Percentiles rank a stretch among this genome's conserved stretches.
phyloP scores from a whole-genome alignment of 2,329 filamentous ascomycete species.

The Lecanoromycetidae sp. region DNA sequence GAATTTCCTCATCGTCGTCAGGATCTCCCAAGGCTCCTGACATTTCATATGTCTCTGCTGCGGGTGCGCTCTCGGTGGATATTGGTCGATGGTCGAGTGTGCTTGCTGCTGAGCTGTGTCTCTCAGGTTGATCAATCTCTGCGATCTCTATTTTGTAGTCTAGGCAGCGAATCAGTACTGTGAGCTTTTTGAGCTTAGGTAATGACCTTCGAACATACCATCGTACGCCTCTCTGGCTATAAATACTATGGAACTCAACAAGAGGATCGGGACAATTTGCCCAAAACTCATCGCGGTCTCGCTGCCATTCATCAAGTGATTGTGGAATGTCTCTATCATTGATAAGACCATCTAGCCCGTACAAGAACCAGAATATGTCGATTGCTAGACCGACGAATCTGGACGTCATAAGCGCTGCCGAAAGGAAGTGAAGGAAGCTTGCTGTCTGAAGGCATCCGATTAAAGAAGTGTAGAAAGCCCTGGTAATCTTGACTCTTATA shows the following conservation, averaged over 20 bases:
- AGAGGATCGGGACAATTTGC: conserved; percentile 14
- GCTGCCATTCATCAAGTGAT: conserved; percentile 7
- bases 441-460: not conserved
- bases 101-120: not conserved
- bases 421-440: not conserved
- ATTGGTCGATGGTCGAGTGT: not conserved
- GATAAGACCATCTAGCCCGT: not conserved
- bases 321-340: conserved; percentile 1
- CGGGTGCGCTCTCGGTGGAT: too few relatives aligned
- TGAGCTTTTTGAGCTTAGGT: too few relatives aligned
- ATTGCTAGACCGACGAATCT: not conserved
- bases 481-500: not conserved
- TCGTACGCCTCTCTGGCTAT: conserved; percentile 10
- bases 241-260: conserved; percentile 12
- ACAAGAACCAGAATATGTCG: conserved; percentile 4
- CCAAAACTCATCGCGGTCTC: conserved; percentile 15
- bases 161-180: not conserved
- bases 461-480: not conserved
- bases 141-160: not conserved
- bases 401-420: not conserved
- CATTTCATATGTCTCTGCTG: not conserved
- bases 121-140: not conserved
- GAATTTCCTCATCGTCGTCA: not conserved
- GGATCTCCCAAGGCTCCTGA: not conserved
- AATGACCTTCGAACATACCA: not conserved